Evolutionary conservation across 2,329 filamentous ascomycete genomes (phyloP), one percentile per base, ranked within the genome.

Genomic region (Aureobasidium musti): DNA sequence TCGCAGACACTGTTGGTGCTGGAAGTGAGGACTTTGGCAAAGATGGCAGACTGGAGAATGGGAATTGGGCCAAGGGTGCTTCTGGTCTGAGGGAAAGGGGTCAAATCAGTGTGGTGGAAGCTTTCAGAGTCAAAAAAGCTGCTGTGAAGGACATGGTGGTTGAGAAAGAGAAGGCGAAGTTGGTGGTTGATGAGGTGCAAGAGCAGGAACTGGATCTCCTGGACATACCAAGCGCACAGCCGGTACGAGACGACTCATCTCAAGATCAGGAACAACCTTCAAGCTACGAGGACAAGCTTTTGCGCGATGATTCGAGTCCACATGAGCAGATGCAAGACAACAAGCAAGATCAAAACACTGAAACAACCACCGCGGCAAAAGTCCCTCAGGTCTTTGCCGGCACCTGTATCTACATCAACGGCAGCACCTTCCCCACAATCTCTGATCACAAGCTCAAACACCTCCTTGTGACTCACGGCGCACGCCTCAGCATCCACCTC

Each of bases 361-460:
- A 17, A 56, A 7, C 5, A 13, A 23, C 19, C 4, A 37, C 19
- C 6, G 23, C 26, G n/a, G 23, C 52, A 7, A 61, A 50, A 19
- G 21, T 60, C 19, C 64, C 67, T 28, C 69, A 74, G 43, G 76
- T 71, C 39, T 93, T 97, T 75, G 79, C 85, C 52, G 86, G 87
- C 19, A 83, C 92, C 26, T 88, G 86, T 61, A 84, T 97, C 72
- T 95, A 94, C 79, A 85, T 97, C 77, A 97, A 97, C 77, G 92
- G 92, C 68, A 93, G 90, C 71, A 96, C 92, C 2, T 84, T 88
- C 68, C 92, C 93, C 1, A 77, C 87, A 28, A 85, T 97, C 69
- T 96, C 91, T 17, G 93, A 97, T 77, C 91, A 96, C 79, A 90
- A 86, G 75, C 84, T 97, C 67, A 96, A 95, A 81, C 87, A 88